Evolutionary conservation across 1,139 yeast genomes (phyloP), one percentile per base, ranked within the genome.

Genomic region (Taphrina communis): DNA sequence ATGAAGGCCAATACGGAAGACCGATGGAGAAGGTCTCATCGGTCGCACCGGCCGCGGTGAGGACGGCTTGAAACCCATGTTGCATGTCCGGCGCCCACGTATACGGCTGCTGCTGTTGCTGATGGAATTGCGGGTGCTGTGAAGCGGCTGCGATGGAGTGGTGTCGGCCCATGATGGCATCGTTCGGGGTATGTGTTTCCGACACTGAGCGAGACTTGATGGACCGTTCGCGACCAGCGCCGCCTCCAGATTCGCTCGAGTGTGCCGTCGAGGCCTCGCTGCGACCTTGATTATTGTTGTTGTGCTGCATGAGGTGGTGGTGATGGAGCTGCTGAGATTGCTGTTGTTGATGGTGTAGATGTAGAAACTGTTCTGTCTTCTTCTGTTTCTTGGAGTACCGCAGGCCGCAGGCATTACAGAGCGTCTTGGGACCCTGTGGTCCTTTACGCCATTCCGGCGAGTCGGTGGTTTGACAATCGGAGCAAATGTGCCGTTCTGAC

Each of bases 381-480:
- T 79, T 75, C 48, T 79, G 73, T 74, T 77, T 74, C 74, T 80
- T 80, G 25, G 82, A 81, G 76, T 79, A 87, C 72, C 85, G 83
- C 70, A 86, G 80, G 0, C 90, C 90, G 76, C 90, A 86, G 0
- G 89, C 88, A 74, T 86, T 86, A 77, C 89, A 86, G 71, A 86
- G 79, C 0, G 88, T 85, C 72, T 87, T 81, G 17, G 86, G 86
- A 0, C 89, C 89, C 69, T 82, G 82, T 4, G 89, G 89, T 1
- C 89, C 89, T 72, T 86, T 80, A 72, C 89, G 80, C 89, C 89
- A 86, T 73, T 86, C 89, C 5, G 89, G 89, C 5, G 88, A 84
- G 73, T 85, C 87, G 3, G 85, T 84, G 36, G 86, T 85, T n/a
- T 88, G 88, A 75, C 90, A 86, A 71, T 80, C 82, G 17, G 75